Evolutionary conservation across 1,284 basidiomycete species (phyloP).

Genomic region (Lentinula novae-zelandiae): DNA sequence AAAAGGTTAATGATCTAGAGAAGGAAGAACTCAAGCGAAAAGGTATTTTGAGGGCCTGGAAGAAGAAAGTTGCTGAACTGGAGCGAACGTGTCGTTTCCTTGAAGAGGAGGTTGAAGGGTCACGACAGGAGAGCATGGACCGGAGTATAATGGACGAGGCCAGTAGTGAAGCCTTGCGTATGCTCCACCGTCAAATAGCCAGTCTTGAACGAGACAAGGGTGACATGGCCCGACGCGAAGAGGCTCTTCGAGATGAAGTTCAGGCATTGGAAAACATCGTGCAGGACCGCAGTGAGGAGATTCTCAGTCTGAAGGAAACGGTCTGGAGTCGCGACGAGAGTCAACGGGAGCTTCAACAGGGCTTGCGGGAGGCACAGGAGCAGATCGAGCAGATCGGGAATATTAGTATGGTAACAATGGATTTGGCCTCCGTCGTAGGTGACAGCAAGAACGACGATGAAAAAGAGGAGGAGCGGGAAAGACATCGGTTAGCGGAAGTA

Average conservation of each 20-base stretch:
- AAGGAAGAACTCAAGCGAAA: constrained; percentile 58
- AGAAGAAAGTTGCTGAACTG: constrained; percentile 68
- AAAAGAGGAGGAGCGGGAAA: constrained; percentile 37
- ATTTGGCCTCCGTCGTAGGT: constrained; percentile 19
- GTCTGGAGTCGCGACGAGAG: constrained; percentile 48
- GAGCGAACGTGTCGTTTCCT: constrained; percentile 59
- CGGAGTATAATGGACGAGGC: constrained; percentile 77
- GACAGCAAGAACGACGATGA: constrained; percentile 31
- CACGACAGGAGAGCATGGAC: constrained; percentile 63
- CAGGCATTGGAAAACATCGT: constrained; percentile 33
- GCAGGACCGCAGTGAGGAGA: constrained; percentile 37
- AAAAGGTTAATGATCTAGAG: constrained; percentile 49
- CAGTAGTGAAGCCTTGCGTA: constrained; percentile 61
- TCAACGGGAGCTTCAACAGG: constrained; percentile 46
- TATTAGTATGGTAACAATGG: constrained; percentile 34
- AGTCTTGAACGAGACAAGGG: constrained; percentile 57
- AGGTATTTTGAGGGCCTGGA: constrained; percentile 53
- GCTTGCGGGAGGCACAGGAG: constrained; percentile 49
- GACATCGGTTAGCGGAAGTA: constrained; percentile 35
- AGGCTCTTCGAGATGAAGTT: constrained; percentile 39
- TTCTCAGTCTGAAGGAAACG: constrained; percentile 41
- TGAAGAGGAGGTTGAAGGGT: constrained; percentile 67
- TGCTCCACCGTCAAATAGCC: constrained; percentile 62
- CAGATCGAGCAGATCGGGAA: constrained; percentile 55
- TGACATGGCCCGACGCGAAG: constrained; percentile 42